These are phyloP conservation scores for Clitopilus passeckerianus DNA, from an alignment of 768 basidiomycete species.

Conservation along the genomic window DNA sequence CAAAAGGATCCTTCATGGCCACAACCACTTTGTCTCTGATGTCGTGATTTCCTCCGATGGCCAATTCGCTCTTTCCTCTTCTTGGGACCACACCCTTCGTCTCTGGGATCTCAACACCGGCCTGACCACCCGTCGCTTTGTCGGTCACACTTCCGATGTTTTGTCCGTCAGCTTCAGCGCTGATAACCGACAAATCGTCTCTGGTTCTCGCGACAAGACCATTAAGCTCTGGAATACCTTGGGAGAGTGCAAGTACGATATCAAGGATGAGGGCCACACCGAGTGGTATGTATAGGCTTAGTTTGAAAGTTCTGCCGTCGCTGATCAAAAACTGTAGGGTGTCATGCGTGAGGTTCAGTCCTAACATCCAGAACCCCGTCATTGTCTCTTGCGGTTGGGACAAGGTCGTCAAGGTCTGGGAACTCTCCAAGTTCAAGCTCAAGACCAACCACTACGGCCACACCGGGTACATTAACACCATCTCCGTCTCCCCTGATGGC, in stretches of 20 bases:
- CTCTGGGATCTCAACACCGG: conserved; percentile 99
- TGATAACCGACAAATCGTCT: conserved; percentile 99
- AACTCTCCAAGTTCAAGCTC: conserved; percentile 99
- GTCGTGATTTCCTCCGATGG: conserved; percentile 99
- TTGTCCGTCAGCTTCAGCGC: conserved; percentile 99
- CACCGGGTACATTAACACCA: conserved; percentile 98
- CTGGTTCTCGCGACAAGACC: conserved; percentile 91
- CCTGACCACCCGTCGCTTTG: conserved; percentile 91
- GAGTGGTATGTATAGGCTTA: conserved; percentile 64
- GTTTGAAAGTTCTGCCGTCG: conserved; percentile 4
- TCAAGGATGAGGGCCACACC: conserved; percentile 96
- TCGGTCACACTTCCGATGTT: conserved; percentile 97
- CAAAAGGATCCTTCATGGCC: conserved; percentile 95
- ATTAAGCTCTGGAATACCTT: conserved; percentile 99
- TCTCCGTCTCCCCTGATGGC: conserved; percentile 98
- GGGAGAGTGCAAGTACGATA: conserved; percentile 99
- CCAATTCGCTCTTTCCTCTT: conserved; percentile 98
- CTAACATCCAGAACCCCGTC: conserved; percentile 94
- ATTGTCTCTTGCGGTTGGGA: conserved; percentile 99
- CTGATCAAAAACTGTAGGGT: conserved; percentile 53
- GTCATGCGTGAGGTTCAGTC: conserved; percentile 98
- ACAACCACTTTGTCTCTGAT: conserved; percentile 99
- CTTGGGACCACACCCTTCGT: conserved; percentile 99
- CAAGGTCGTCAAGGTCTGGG: conserved; percentile 99
- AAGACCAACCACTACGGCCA: conserved; percentile 99